Evolutionary conservation across 352 stramenopile species (phyloP), one percentile per base, ranked within the genome.

Genomic region (Globisporangium rhizosaccharum): DNA sequence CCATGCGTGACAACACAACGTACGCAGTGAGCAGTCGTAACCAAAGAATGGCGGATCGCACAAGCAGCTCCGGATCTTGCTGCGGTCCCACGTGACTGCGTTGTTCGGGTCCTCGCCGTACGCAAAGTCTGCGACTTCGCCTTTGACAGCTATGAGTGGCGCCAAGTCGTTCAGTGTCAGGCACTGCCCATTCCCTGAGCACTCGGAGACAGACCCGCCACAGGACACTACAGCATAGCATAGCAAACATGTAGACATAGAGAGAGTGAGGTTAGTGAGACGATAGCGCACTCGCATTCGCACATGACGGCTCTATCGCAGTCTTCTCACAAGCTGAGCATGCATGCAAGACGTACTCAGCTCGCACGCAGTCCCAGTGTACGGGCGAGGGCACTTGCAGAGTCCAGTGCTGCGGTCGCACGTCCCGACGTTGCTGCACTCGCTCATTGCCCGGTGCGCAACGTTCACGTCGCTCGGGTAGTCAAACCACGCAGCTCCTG

Each of bases 131-230:
- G 64, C 70, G 0, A 63, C 70, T 55, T 84, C 73, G 20, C 79
- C 76, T 33, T 91, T 86, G 45, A 91, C 59, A 1, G 63, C 70
- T 2, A 76, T 63, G 3, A 85, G 65, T 26, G 77, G 76, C 1
- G 83, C 75, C 18, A 94, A 57, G 53, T 92, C 72, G 14, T 65
- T 67, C 28, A 97, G 66, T 2, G 72, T 81, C 28, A 93, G 62
- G 44, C 89, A 97, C 36, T 76, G 72, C 0, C 87, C 89, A 48
- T 92, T 85, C 18, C 76, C 87, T 3, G 79, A 90, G 63, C 86
- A 93, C 54, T 87, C 76, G 25, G 63, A 57, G 0, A 56, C 62
- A 0, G 62, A 51, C 0, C 74, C 72, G 54, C 75, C 58, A 28
- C 81, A 90, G 12, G 66, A 51, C 81, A 90, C 81, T 90, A 39